Evolutionary conservation across 176 grass and related monocot species (phyloP).

Genomic region (Alopecurus myosuroides): DNA sequence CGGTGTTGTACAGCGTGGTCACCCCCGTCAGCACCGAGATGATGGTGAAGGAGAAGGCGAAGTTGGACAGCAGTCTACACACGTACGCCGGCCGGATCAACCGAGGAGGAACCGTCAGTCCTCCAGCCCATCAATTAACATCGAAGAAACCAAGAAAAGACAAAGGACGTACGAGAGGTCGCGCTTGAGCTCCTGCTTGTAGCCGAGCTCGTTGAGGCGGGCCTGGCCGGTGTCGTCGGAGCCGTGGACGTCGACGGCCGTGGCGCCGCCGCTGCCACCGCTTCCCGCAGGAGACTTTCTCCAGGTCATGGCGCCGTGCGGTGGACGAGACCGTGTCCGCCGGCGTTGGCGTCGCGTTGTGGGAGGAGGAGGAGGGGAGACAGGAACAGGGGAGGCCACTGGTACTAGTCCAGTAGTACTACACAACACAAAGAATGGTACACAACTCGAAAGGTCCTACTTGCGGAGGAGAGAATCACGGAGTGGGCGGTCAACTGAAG

Average conservation of each 20-base stretch:
- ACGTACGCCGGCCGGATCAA: not conserved
- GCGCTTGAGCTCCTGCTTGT: slow-evolving; percentile 96
- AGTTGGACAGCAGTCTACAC: slow-evolving; percentile 72
- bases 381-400: not conserved
- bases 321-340: not conserved
- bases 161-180: slow-evolving; percentile 64
- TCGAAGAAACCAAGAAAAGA: not conserved
- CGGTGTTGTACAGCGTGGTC: slow-evolving; percentile 84
- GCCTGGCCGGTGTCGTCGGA: slow-evolving; percentile 51
- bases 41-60: slow-evolving; percentile 94
- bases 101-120: not conserved
- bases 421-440: not conserved
- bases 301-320: slow-evolving; percentile 29
- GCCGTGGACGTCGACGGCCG: not conserved
- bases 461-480: not conserved
- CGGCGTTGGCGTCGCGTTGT: not conserved
- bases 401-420: no score
- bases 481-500: slow-evolving; percentile 19
- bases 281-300: slow-evolving; percentile 6
- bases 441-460: not conserved
- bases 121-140: not conserved
- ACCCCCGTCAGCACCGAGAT: slow-evolving; percentile 92
- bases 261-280: slow-evolving; percentile 10
- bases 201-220: slow-evolving; percentile 72
- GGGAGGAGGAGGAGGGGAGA: not conserved